These are phyloP conservation scores for Dendrobium officinale DNA, from an alignment of 106 monocot genomes.

Conservation along the genomic window DNA sequence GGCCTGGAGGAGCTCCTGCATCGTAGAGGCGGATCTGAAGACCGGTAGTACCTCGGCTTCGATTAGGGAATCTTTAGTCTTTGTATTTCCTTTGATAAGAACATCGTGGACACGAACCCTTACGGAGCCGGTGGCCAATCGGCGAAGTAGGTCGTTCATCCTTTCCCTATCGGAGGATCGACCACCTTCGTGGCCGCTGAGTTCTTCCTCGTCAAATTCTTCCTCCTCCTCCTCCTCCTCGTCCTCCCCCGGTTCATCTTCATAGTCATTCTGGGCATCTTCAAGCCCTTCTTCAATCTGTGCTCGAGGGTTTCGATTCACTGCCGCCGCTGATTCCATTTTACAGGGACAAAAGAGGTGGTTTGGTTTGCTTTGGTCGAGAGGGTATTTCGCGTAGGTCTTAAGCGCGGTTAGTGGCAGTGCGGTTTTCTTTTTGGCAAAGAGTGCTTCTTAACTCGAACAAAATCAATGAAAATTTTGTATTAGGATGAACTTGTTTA, in stretches of 20 bases:
- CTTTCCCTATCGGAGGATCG: constrained; percentile 13
- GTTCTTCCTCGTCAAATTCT: constrained; percentile 29
- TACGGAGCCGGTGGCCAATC: constrained; percentile 25
- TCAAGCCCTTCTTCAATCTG: constrained; percentile 9
- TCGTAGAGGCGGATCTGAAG: constrained; percentile 29
- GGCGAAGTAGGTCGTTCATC: constrained; percentile 19
- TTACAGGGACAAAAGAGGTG: not conserved
- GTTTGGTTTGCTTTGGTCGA: not conserved
- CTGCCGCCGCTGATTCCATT: not conserved
- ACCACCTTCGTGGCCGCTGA: not conserved
- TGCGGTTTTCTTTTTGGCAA: too few species aligned
- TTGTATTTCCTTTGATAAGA: constrained; percentile 41
- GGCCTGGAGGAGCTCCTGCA: constrained; percentile 58
- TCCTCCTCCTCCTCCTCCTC: constrained; percentile 20
- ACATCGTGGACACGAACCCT: constrained; percentile 58
- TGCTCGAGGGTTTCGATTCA: not conserved
- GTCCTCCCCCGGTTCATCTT: constrained; percentile 14
- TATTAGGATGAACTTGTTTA: too few species aligned
- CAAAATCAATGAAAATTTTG: too few species aligned
- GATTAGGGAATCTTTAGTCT: constrained; percentile 52
- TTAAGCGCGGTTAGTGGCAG: too few species aligned
- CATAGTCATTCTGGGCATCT: not conserved
- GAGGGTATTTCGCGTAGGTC: not conserved
- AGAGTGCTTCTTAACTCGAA: too few species aligned
- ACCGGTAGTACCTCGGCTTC: constrained; percentile 48